Percentiles rank a stretch among this genome's conserved stretches.
These are phyloP conservation scores for Thelonectria rubi DNA, from an alignment of 2,329 filamentous ascomycete species.

Conservation along the genomic window DNA sequence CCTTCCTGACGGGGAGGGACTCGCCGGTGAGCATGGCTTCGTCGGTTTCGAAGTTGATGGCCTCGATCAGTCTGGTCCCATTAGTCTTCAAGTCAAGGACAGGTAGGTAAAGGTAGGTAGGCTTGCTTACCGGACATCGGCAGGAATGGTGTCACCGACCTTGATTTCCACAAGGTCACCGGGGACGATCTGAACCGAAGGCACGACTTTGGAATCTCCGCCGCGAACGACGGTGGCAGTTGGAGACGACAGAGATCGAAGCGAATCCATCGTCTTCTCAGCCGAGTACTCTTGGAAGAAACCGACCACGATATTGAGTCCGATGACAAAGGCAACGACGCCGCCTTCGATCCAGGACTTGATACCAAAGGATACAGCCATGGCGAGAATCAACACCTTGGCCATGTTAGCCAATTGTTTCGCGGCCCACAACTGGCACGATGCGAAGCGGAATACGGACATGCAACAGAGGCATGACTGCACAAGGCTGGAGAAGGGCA, in stretches of 20 bases:
- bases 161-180: conserved; percentile 65
- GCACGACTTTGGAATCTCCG: conserved; percentile 50
- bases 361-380: conserved; percentile 66
- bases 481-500: neutral
- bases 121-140: conserved; percentile 57
- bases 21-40: conserved; percentile 72
- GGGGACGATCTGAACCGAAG: conserved; percentile 59
- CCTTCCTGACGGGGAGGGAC: conserved; percentile 67
- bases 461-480: neutral
- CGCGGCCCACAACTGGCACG: neutral
- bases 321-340: conserved; percentile 65
- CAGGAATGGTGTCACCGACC: conserved; percentile 69
- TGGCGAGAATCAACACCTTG: conserved; percentile 63
- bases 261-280: conserved; percentile 60
- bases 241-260: conserved; percentile 54
- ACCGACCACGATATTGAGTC: conserved; percentile 66
- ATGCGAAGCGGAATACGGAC: neutral
- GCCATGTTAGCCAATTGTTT: neutral
- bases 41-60: conserved; percentile 74
- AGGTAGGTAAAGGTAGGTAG: neutral
- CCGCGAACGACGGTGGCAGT: conserved; percentile 55
- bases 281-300: conserved; percentile 57
- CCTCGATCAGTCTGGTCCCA: conserved; percentile 53
- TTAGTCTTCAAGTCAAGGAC: neutral
- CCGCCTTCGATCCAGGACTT: conserved; percentile 68